phyloP scores from a whole-genome alignment of 495 filamentous ascomycete species.

The Aspergillus conjunctus region DNA sequence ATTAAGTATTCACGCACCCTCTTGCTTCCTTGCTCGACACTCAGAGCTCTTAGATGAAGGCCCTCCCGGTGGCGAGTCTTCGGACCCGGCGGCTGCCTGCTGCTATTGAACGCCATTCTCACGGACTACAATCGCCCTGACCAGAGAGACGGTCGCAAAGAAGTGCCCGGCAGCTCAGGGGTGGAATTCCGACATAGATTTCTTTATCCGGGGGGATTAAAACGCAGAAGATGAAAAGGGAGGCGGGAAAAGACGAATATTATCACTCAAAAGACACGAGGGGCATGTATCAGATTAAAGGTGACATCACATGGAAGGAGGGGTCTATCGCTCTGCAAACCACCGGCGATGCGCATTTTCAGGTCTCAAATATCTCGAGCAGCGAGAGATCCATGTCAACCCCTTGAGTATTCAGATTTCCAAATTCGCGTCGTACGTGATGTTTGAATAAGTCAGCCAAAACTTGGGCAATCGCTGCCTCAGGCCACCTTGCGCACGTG shows the following conservation, averaged over 20 bases:
- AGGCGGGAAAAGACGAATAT: constrained; percentile 5
- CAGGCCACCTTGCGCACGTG: constrained; percentile 29
- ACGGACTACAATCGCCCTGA: constrained; percentile 1
- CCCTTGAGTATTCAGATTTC: constrained; percentile 3
- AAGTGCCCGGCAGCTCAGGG: neutral
- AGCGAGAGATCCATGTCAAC: neutral
- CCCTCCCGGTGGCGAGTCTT: constrained; percentile 23
- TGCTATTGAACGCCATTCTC: constrained; percentile 32
- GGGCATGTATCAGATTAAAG: constrained; percentile 22
- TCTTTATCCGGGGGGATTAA: neutral
- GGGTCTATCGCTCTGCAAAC: constrained; percentile 14
- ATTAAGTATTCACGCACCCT: constrained; percentile 33
- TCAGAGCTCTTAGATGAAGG: constrained; percentile 33
- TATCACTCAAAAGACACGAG: constrained; percentile 20
- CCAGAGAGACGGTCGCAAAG: neutral
- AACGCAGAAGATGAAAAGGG: constrained; percentile 1
- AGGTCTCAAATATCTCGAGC: neutral
- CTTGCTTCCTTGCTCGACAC: constrained; percentile 38
- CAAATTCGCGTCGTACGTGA: neutral
- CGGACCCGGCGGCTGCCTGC: constrained; percentile 7
- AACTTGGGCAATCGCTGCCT: constrained; percentile 21
- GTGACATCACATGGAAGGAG: constrained; percentile 24
- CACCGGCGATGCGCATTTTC: constrained; percentile 18
- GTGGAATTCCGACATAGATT: neutral
- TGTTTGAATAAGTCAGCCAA: constrained; percentile 27